phyloP scores from a whole-genome alignment of 2,329 filamentous ascomycete species.

The Orbilia brochopaga region DNA sequence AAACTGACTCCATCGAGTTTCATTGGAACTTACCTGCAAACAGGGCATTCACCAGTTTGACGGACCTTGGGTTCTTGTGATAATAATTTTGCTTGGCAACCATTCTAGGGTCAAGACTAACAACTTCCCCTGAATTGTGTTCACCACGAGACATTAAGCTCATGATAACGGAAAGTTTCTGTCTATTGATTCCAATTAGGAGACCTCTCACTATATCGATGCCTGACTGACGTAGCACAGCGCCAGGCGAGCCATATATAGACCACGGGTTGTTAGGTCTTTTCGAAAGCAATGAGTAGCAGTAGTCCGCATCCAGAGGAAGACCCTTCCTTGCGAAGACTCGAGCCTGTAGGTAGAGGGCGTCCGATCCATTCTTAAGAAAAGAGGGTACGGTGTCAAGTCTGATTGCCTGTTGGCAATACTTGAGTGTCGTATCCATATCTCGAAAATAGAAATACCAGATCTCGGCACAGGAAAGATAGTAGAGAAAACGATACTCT shows the following conservation, averaged over 20 bases:
- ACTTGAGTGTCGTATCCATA: constrained; percentile 3
- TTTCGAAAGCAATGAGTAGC: constrained; percentile 22
- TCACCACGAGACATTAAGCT: not conserved
- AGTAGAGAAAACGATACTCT: constrained; percentile 1
- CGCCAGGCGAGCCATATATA: constrained; percentile 12
- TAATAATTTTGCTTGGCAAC: not conserved
- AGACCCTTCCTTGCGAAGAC: constrained; percentile 17
- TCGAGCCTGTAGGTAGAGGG: constrained; percentile 23
- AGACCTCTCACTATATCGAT: not conserved
- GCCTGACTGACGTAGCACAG: not conserved
- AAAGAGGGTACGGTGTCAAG: not conserved
- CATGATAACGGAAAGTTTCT: not conserved
- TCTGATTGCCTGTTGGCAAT: constrained; percentile 27
- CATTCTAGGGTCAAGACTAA: no score
- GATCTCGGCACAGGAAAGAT: constrained; percentile 16
- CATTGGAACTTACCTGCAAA: constrained; percentile 9
- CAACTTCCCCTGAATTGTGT: no score
- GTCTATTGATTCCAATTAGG: not conserved
- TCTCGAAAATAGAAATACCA: constrained; percentile 26
- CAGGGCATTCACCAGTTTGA: not conserved
- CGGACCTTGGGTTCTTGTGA: not conserved
- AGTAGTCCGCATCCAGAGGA: constrained; percentile 38
- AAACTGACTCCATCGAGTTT: not conserved
- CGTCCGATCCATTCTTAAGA: constrained; percentile 12
- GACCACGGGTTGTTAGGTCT: constrained; percentile 26